A percentile compares a stretch with the other conserved stretches of the same genome.
Conservation (phyloP, 2,329 filamentous ascomycete species). For the Fusarium pseudocircinatum region DNA sequence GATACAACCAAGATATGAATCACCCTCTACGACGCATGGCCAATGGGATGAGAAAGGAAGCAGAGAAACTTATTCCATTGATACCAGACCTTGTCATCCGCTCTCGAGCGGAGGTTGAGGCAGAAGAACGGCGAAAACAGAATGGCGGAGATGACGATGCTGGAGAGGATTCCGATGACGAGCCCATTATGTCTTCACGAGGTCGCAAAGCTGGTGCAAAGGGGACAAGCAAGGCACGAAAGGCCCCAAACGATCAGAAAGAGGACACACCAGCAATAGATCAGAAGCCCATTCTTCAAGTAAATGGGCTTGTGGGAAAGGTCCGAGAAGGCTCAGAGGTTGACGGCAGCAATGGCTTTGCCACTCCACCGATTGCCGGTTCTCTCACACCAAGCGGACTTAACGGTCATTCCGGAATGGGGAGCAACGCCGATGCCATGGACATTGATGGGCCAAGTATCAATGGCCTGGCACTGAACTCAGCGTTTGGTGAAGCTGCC, state of each 20-base stretch:
- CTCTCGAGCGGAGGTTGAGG: conserved; percentile 93
- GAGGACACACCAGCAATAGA: conserved; percentile 83
- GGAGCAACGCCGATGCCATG: conserved; percentile 84
- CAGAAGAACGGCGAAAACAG: conserved; percentile 84
- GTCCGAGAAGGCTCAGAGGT: conserved; percentile 80
- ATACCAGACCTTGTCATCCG: conserved; percentile 93
- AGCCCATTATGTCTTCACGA: conserved; percentile 97
- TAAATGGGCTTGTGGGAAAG: conserved; percentile 70
- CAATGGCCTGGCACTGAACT: conserved; percentile 70
- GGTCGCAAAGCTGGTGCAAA: conserved; percentile 85
- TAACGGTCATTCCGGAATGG: conserved; percentile 72
- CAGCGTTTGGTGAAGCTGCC: conserved; percentile 70
- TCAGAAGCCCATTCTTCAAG: conserved; percentile 75
- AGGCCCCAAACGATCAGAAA: conserved; percentile 75
- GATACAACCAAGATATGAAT: conserved; percentile 90
- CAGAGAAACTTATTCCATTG: conserved; percentile 92
- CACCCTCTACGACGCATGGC: conserved; percentile 93
- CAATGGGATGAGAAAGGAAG: conserved; percentile 95
- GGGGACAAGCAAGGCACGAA: conserved; percentile 80
- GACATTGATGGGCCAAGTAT: conserved; percentile 84
- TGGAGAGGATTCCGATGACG: conserved; percentile 93
- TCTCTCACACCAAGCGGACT: conserved; percentile 79
- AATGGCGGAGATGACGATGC: conserved; percentile 85
- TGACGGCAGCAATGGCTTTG: conserved; percentile 86
- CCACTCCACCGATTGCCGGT: conserved; percentile 79